Percentiles rank a stretch among this genome's conserved stretches.
These are phyloP conservation scores for Alternaria gansuensis DNA, from an alignment of 2,329 filamentous ascomycete species.

Conservation along the genomic window DNA sequence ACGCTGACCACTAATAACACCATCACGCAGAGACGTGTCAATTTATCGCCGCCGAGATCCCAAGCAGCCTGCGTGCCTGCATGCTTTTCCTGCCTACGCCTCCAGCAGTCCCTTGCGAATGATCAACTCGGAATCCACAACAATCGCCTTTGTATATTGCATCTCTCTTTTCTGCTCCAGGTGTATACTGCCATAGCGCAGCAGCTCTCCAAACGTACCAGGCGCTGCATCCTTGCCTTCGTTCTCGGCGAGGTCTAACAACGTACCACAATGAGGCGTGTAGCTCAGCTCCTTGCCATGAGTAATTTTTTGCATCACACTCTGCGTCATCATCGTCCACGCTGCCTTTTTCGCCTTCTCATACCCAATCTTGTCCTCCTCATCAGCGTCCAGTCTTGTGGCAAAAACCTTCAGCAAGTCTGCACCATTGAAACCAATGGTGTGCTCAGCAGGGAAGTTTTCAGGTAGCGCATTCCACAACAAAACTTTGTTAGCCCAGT, in stretches of 20 bases:
- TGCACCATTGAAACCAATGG: slow-evolving; percentile 40
- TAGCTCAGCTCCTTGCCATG: slow-evolving; percentile 45
- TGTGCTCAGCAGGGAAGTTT: slow-evolving; percentile 36
- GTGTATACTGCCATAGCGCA: slow-evolving; percentile 50
- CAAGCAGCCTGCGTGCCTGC: neutral
- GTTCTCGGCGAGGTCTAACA: slow-evolving; percentile 49
- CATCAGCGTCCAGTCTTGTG: slow-evolving; percentile 35
- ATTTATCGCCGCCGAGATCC: neutral
- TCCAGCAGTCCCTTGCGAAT: slow-evolving; percentile 38
- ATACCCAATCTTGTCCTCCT: slow-evolving; percentile 34
- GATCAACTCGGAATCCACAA: slow-evolving; percentile 20
- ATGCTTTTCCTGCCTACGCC: neutral
- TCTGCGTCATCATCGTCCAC: slow-evolving; percentile 46
- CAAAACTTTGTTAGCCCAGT: slow-evolving; percentile 42
- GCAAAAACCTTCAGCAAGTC: slow-evolving; percentile 39
- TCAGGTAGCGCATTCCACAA: slow-evolving; percentile 39
- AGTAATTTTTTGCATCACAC: slow-evolving; percentile 51
- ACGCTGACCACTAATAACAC: neutral
- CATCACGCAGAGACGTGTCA: neutral
- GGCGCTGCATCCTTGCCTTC: slow-evolving; percentile 41
- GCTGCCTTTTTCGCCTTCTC: slow-evolving; percentile 39
- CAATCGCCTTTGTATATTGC: slow-evolving; percentile 30
- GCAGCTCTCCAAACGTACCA: slow-evolving; percentile 51
- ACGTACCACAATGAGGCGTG: slow-evolving; percentile 35
- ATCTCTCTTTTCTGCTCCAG: slow-evolving; percentile 49